A percentile compares a stretch with the other conserved stretches of the same genome.
phyloP scores from a whole-genome alignment of 768 basidiomycete species.

The Thelephora ganbajun region DNA sequence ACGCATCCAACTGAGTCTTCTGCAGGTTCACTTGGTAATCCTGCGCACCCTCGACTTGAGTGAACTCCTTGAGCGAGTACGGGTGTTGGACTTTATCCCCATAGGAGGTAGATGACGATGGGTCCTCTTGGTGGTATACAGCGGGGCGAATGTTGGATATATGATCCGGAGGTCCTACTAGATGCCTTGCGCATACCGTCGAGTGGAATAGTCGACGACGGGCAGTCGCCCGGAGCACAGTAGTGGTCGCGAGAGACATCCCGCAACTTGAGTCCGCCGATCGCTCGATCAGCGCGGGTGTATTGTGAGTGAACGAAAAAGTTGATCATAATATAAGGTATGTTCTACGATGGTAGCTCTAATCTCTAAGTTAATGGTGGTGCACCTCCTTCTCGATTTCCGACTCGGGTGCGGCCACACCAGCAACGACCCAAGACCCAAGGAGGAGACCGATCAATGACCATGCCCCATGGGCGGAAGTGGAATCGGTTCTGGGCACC shows the following conservation, averaged over 20 bases:
- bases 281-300: background rate
- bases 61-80: constrained; percentile 70
- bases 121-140: constrained; percentile 47
- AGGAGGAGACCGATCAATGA: constrained; percentile 32
- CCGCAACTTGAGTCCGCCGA: too few relatives aligned
- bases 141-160: constrained; percentile 70
- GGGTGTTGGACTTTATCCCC: constrained; percentile 32
- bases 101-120: constrained; percentile 17
- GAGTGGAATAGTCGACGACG: constrained; percentile 8
- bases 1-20: constrained; percentile 57
- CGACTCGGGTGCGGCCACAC: constrained; percentile 12
- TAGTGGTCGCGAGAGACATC: background rate
- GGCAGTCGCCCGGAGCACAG: background rate
- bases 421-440: constrained; percentile 33
- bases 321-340: background rate
- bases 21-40: constrained; percentile 62
- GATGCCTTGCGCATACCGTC: constrained; percentile 12
- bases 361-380: background rate
- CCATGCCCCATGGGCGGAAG: constrained; percentile 36
- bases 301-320: constrained; percentile 1
- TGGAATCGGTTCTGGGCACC: constrained; percentile 17
- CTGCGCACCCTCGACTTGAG: constrained; percentile 17
- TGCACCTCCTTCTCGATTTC: constrained; percentile 8
- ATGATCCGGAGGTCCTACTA: constrained; percentile 64
- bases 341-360: constrained; percentile 1